These are phyloP conservation scores for Hemileccinum impolitum DNA, from an alignment of 768 basidiomycete species.

Conservation along the genomic window DNA sequence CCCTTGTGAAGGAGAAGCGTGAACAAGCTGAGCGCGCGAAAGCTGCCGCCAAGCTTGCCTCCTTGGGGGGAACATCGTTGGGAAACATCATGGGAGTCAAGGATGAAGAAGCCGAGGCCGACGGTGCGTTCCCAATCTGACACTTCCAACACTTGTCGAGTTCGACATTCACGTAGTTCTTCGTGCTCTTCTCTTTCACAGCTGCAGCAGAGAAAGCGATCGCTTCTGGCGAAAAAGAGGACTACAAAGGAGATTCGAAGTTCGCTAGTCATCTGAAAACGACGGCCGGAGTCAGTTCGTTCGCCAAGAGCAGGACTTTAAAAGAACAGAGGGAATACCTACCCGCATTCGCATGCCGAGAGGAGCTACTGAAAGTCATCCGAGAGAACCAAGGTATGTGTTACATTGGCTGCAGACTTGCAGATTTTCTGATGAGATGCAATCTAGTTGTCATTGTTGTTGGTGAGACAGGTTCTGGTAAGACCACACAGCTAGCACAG, in stretches of 20 bases:
- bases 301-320: slow-evolving; percentile 76
- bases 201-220: slow-evolving; percentile 49
- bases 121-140: slow-evolving; percentile 56
- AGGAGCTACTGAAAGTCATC: slow-evolving; percentile 83
- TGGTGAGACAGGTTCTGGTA: slow-evolving; percentile 99
- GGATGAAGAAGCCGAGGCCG: slow-evolving; percentile 90
- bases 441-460: slow-evolving; percentile 83
- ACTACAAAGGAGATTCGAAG: slow-evolving; percentile 93
- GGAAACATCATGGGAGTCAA: slow-evolving; percentile 98
- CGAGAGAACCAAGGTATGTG: slow-evolving; percentile 89
- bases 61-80: slow-evolving; percentile 87
- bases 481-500: slow-evolving; percentile 94
- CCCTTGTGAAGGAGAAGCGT: slow-evolving; percentile 90
- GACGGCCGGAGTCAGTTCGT: slow-evolving; percentile 72
- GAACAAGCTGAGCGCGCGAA: slow-evolving; percentile 96
- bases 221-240: slow-evolving; percentile 53
- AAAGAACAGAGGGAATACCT: slow-evolving; percentile 96
- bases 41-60: slow-evolving; percentile 93
- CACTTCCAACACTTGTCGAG: slow-evolving; percentile 37
- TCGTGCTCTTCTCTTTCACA: slow-evolving; percentile 38
- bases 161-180: slow-evolving; percentile 78
- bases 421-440: background rate
- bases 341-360: slow-evolving; percentile 95
- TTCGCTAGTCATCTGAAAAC: slow-evolving; percentile 93
- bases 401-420: background rate